phyloP scores from a whole-genome alignment of 768 basidiomycete species.

The Tricholoma hemisulphureum region DNA sequence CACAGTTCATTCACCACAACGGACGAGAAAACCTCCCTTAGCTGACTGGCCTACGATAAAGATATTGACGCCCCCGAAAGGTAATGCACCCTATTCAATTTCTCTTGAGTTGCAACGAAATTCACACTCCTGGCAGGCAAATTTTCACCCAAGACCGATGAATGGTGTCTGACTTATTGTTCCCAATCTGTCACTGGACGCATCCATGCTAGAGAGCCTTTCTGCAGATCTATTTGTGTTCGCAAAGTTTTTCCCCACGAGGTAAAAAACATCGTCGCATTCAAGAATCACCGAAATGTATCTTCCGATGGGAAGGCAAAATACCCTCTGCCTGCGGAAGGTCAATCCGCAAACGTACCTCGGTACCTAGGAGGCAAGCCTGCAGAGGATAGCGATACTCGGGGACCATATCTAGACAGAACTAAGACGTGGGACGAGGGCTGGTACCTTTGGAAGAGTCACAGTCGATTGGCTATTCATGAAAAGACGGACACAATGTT shows the following conservation, averaged over 20 bases:
- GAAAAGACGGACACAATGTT: slow-evolving; percentile 63
- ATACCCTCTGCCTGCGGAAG: slow-evolving; percentile 66
- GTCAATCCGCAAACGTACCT: slow-evolving; percentile 51
- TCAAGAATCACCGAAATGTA: slow-evolving; percentile 43
- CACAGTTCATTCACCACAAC: slow-evolving; percentile 24
- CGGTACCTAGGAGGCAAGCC: slow-evolving; percentile 43
- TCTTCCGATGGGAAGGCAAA: slow-evolving; percentile 46
- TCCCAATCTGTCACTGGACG: slow-evolving; percentile 57
- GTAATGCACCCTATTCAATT: slow-evolving; percentile 22
- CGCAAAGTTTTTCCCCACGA: slow-evolving; percentile 69
- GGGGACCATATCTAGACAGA: slow-evolving; percentile 24
- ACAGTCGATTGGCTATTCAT: slow-evolving; percentile 48
- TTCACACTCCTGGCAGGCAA: slow-evolving; percentile 36
- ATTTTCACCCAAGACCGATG: slow-evolving; percentile 59
- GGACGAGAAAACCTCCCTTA: slow-evolving; percentile 37
- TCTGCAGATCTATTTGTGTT: slow-evolving; percentile 59
- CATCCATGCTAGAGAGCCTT: slow-evolving; percentile 47
- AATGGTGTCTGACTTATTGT: slow-evolving; percentile 64
- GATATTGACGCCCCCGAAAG: slow-evolving; percentile 52
- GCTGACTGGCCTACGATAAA: slow-evolving; percentile 54
- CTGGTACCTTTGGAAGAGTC: slow-evolving; percentile 71
- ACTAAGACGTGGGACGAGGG: slow-evolving; percentile 70
- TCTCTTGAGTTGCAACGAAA: background rate
- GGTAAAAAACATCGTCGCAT: slow-evolving; percentile 49
- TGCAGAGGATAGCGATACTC: slow-evolving; percentile 30